Percentiles rank a stretch among this genome's conserved stretches.
Evolutionary conservation across 2,329 filamentous ascomycete genomes (phyloP).

Genomic region (Emmonsiellopsis sp.): DNA sequence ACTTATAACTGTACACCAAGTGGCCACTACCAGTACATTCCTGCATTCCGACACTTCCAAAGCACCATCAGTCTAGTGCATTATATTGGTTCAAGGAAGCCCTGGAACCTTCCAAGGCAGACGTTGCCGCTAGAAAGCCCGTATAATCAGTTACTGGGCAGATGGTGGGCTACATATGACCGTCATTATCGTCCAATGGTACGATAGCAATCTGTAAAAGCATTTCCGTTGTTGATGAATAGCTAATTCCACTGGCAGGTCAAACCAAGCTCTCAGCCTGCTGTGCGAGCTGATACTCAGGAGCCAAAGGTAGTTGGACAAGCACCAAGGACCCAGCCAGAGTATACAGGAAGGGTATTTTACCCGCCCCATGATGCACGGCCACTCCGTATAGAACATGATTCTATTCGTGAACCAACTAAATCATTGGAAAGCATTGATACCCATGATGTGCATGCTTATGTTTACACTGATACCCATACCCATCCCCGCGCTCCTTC

Average conservation of each 20-base stretch:
- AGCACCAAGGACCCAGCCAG: background rate
- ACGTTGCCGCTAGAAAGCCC: constrained; percentile 27
- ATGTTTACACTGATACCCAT: background rate
- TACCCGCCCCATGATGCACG: background rate
- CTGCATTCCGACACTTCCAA: constrained; percentile 88
- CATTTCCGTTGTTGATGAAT: background rate
- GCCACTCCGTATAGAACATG: background rate
- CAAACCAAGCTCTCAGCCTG: background rate
- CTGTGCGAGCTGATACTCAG: background rate
- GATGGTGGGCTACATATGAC: constrained; percentile 95
- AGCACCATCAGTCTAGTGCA: constrained; percentile 83
- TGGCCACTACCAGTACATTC: constrained; percentile 93
- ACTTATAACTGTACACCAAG: constrained; percentile 96
- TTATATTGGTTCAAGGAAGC: constrained; percentile 88
- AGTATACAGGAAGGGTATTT: background rate
- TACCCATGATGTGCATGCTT: background rate
- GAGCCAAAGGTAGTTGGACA: background rate
- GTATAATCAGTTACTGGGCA: constrained; percentile 73
- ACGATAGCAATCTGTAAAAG: background rate
- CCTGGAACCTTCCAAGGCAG: constrained; percentile 60
- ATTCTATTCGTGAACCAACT: background rate
- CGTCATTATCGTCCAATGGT: constrained; percentile 58
- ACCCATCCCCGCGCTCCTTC: background rate
- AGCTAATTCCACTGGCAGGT: background rate
- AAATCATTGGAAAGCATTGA: background rate